A percentile compares a stretch with the other conserved stretches of the same genome.
phyloP scores from a whole-genome alignment of 352 stramenopile genomes.

The Aphanomyces cochlioides region DNA sequence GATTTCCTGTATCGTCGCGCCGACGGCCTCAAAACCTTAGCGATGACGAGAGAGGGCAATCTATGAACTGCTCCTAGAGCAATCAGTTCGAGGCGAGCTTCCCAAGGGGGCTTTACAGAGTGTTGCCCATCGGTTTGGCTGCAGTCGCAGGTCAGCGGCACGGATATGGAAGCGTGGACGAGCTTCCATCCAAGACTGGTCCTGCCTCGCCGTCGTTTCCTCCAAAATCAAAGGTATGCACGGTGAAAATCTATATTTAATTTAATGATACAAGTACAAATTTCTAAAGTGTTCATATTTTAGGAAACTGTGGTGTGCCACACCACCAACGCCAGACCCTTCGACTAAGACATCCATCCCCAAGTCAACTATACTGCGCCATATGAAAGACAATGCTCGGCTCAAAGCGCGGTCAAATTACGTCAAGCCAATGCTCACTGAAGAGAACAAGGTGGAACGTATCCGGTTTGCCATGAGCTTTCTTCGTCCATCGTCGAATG shows the following conservation, averaged over 20 bases:
- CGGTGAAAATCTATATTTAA: background rate
- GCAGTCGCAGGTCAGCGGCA: background rate
- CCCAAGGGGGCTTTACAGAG: background rate
- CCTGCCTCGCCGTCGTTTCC: background rate
- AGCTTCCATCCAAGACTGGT: background rate
- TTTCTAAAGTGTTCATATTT: background rate
- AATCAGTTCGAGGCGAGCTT: conserved; percentile 7
- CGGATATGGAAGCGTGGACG: background rate
- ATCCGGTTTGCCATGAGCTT: conserved; percentile 3
- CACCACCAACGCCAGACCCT: conserved; percentile 1
- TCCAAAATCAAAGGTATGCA: conserved; percentile 10
- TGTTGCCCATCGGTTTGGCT: background rate
- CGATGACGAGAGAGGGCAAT: background rate
- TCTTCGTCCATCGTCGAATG: background rate
- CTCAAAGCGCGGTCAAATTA: background rate
- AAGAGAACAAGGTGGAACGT: background rate
- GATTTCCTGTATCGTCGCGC: no score
- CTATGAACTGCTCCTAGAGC: background rate
- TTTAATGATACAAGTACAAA: no score
- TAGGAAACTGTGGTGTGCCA: conserved; percentile 1
- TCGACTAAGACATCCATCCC: background rate
- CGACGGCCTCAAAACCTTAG: background rate
- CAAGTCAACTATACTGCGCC: background rate
- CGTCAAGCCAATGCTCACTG: background rate
- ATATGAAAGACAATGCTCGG: background rate